Percentiles rank a stretch among this genome's conserved stretches.
Evolutionary conservation across 176 grass and related monocot genomes (phyloP).

Genomic region (Avena atlantica): DNA sequence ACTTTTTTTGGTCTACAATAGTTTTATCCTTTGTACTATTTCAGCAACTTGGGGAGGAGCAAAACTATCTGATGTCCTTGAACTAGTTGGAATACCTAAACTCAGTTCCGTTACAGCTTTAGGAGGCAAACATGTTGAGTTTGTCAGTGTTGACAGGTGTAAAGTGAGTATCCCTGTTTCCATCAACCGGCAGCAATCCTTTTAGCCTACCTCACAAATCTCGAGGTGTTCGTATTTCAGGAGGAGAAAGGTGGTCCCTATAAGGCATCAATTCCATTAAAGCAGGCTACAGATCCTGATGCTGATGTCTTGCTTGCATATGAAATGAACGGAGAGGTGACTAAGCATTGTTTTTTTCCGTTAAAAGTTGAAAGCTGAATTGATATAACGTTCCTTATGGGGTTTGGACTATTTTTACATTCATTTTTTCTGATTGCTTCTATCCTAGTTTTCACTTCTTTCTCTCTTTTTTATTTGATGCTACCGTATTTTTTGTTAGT

Average conservation of each 20-base stretch:
- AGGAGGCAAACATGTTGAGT: constrained; percentile 88
- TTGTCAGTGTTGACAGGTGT: constrained; percentile 87
- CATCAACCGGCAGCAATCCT: not conserved
- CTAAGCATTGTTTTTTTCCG: not conserved
- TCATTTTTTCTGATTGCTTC: not conserved
- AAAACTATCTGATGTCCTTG: constrained; percentile 80
- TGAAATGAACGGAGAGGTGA: constrained; percentile 99
- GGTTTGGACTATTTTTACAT: constrained; percentile 24
- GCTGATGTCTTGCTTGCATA: constrained; percentile 98
- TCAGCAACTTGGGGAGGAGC: constrained; percentile 94
- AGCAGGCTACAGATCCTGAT: constrained; percentile 85
- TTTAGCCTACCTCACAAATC: not conserved
- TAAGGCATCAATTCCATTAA: constrained; percentile 92
- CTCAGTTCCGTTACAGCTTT: constrained; percentile 65
- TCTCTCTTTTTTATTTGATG: not conserved
- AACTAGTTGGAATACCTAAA: constrained; percentile 76
- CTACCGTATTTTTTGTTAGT: not conserved
- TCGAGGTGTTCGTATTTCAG: constrained; percentile 52
- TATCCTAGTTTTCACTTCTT: not conserved
- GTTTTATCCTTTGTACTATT: constrained; percentile 37
- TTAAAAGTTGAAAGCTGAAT: constrained; percentile 26
- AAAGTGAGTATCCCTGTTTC: constrained; percentile 69
- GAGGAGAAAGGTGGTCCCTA: constrained; percentile 98
- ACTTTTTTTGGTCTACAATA: not conserved
- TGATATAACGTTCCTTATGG: not conserved